Evolutionary conservation across 2,329 filamentous ascomycete genomes (phyloP).

Genomic region (Pseudogymnoascus sp.): DNA sequence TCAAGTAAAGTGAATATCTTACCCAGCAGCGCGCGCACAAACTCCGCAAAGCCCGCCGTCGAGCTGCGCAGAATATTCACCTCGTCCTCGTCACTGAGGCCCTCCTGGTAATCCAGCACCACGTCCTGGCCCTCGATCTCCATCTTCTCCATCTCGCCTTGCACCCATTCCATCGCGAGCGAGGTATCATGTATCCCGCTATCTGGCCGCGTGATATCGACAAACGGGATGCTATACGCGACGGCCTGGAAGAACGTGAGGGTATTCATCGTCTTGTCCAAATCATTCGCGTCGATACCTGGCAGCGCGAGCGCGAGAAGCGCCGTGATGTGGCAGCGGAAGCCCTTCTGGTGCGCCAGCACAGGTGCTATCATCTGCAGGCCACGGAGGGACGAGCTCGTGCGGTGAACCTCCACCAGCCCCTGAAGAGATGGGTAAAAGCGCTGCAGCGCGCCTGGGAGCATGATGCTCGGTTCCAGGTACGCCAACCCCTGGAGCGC

Average conservation of each 20-base stretch:
- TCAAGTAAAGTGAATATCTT: constrained; percentile 93
- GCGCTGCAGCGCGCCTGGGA: constrained; percentile 86
- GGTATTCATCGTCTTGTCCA: constrained; percentile 93
- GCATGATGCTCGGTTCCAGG: constrained; percentile 81
- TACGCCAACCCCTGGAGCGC: constrained; percentile 84
- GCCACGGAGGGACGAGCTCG: constrained; percentile 84
- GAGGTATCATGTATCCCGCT: constrained; percentile 63
- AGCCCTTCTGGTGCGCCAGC: constrained; percentile 91
- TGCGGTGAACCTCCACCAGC: constrained; percentile 92
- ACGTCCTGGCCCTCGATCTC: constrained; percentile 80
- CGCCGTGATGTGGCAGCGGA: constrained; percentile 90
- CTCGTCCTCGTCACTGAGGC: constrained; percentile 80
- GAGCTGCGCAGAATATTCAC: constrained; percentile 84
- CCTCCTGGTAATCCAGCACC: constrained; percentile 73
- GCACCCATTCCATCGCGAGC: constrained; percentile 87
- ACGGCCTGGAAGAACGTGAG: constrained; percentile 92
- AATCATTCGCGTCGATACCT: constrained; percentile 93
- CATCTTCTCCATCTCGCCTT: constrained; percentile 87
- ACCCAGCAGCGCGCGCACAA: constrained; percentile 80
- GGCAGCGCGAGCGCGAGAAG: constrained; percentile 86
- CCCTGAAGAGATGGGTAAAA: constrained; percentile 98
- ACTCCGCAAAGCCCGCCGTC: constrained; percentile 88
- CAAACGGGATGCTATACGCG: constrained; percentile 91
- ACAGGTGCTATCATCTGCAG: constrained; percentile 86
- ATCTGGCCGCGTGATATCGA: constrained; percentile 65